Conservation (phyloP, 1,284 basidiomycete genomes). For the Leccinum solheimii region DNA sequence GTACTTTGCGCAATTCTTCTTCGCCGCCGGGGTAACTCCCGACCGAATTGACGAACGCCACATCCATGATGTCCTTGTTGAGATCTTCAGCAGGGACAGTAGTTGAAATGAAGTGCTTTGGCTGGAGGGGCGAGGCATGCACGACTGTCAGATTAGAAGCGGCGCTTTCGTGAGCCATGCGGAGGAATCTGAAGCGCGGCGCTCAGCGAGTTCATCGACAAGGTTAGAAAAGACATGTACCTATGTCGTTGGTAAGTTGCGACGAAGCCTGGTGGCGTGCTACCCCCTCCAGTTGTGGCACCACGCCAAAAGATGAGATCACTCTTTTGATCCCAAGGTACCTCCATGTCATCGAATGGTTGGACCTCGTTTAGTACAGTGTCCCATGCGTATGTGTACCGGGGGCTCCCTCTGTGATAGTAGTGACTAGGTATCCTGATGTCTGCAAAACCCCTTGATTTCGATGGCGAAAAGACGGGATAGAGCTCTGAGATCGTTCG, state of each 20-base stretch:
- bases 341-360: slow-evolving; percentile 78
- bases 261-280: slow-evolving; percentile 81
- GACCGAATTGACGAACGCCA: slow-evolving; percentile 81
- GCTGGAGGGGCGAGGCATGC: slow-evolving; percentile 69
- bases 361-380: slow-evolving; percentile 66
- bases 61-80: slow-evolving; percentile 85
- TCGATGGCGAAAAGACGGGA: slow-evolving; percentile 90
- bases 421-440: slow-evolving; percentile 94
- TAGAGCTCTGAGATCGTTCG: slow-evolving; percentile 81
- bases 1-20: slow-evolving; percentile 61
- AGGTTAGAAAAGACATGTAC: slow-evolving; percentile 37
- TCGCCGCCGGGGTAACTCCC: slow-evolving; percentile 84
- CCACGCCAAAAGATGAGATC: slow-evolving; percentile 84
- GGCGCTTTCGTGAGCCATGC: slow-evolving; percentile 69
- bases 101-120: slow-evolving; percentile 59
- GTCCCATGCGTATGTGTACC: slow-evolving; percentile 93
- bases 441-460: slow-evolving; percentile 80
- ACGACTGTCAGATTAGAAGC: slow-evolving; percentile 67
- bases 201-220: neutral
- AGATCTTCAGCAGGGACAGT: slow-evolving; percentile 62
- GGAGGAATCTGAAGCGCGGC: slow-evolving; percentile 59
- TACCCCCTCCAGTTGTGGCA: slow-evolving; percentile 90
- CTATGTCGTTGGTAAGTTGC: slow-evolving; percentile 87
- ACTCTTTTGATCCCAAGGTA: slow-evolving; percentile 77
- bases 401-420: slow-evolving; percentile 79